Conservation (phyloP, 2,329 filamentous ascomycete species). For the Ascochyta clinopodiicola region DNA sequence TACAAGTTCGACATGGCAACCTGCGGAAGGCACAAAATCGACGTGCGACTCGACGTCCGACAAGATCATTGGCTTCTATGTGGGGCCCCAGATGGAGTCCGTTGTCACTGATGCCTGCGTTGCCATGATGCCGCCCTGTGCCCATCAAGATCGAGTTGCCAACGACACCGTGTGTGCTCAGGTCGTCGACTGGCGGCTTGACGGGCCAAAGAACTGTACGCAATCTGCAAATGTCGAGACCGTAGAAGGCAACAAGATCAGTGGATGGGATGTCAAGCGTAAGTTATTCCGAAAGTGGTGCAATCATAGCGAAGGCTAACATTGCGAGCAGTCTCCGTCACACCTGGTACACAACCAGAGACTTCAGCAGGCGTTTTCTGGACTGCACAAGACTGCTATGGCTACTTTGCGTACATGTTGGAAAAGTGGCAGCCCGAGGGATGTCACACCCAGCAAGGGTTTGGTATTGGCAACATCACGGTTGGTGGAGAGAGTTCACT, state of each 20-base stretch:
- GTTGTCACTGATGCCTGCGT: slow-evolving; percentile 36
- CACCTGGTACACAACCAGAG: slow-evolving; percentile 25
- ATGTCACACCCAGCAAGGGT: slow-evolving; percentile 27
- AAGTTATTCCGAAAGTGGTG: not conserved
- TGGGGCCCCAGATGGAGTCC: slow-evolving; percentile 26
- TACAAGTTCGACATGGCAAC: slow-evolving; percentile 21
- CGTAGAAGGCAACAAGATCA: slow-evolving; percentile 22
- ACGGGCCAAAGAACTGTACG: slow-evolving; percentile 23
- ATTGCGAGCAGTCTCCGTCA: slow-evolving; percentile 30
- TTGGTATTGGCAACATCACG: slow-evolving; percentile 30
- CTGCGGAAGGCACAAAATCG: slow-evolving; percentile 20
- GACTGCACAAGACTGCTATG: slow-evolving; percentile 36
- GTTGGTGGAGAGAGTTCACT: slow-evolving; percentile 31
- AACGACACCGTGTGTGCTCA: slow-evolving; percentile 25
- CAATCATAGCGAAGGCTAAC: slow-evolving; percentile 1
- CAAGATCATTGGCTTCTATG: slow-evolving; percentile 29
- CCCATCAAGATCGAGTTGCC: slow-evolving; percentile 26
- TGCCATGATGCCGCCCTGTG: slow-evolving; percentile 37
- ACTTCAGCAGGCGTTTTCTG: slow-evolving; percentile 29
- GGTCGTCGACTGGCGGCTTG: slow-evolving; percentile 26
- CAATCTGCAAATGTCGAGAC: slow-evolving; percentile 28
- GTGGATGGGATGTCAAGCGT: slow-evolving; percentile 30
- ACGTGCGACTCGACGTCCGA: slow-evolving; percentile 29
- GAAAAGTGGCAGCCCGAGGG: slow-evolving; percentile 25
- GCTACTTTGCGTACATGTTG: slow-evolving; percentile 35